These are phyloP conservation scores for Phytophthora constricta DNA, from an alignment of 352 stramenopile genomes.

Conservation along the genomic window DNA sequence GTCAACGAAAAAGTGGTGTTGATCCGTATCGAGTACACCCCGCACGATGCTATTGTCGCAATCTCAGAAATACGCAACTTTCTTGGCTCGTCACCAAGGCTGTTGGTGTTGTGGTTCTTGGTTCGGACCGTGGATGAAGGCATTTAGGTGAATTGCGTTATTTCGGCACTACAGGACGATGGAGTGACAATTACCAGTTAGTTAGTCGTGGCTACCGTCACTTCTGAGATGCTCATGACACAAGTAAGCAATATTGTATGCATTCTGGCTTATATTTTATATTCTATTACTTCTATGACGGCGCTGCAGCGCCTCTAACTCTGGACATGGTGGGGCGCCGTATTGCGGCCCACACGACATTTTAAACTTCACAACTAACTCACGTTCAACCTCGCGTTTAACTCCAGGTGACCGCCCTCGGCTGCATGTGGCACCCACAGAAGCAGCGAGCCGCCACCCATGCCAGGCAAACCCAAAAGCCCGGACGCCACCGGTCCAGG, in stretches of 20 bases:
- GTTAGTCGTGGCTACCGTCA: too few relatives aligned
- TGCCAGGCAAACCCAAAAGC: constrained; percentile 63
- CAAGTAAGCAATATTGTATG: too few relatives aligned
- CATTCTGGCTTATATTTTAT: background rate
- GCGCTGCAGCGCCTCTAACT: background rate
- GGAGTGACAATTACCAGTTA: too few relatives aligned
- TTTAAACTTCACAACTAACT: constrained; percentile 33
- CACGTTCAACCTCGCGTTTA: constrained; percentile 55
- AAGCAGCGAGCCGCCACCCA: constrained; percentile 64
- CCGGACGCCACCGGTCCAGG: constrained; percentile 68
- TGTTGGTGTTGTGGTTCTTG: too few relatives aligned
- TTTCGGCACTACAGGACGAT: too few relatives aligned
- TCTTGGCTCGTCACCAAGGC: too few relatives aligned
- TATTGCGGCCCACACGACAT: too few relatives aligned
- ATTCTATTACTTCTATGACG: background rate
- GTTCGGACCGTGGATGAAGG: too few relatives aligned
- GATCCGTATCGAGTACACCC: background rate
- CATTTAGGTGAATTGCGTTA: too few relatives aligned
- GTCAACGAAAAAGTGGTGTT: background rate
- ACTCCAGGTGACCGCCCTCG: constrained; percentile 51
- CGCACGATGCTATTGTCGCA: background rate
- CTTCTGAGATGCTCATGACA: too few relatives aligned
- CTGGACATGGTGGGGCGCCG: too few relatives aligned
- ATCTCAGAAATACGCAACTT: too few relatives aligned
- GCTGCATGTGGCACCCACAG: constrained; percentile 59